Percentiles rank a stretch among this genome's conserved stretches.
Evolutionary conservation across 1,139 yeast species (phyloP).

Genomic region (Keqinozyma sinolaborantium): DNA sequence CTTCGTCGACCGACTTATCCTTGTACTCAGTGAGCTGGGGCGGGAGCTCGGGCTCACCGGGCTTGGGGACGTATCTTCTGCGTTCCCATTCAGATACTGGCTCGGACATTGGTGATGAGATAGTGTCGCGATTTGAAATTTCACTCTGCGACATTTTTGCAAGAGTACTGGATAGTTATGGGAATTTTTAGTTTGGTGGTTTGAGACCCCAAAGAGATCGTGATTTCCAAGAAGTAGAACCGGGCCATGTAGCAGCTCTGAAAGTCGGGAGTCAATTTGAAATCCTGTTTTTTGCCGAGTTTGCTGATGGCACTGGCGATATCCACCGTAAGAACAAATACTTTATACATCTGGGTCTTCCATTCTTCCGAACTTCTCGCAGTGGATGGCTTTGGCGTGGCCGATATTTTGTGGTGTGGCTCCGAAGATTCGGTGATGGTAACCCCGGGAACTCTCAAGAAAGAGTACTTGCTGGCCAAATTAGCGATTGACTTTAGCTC

Average conservation of each 20-base stretch:
- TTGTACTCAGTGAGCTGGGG: conserved; percentile 74
- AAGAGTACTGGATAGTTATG: conserved; percentile 8
- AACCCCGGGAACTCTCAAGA: conserved; percentile 15
- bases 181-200: conserved; percentile 29
- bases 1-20: conserved; percentile 69
- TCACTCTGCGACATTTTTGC: conserved; percentile 1
- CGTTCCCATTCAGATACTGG: conserved; percentile 49
- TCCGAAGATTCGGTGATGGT: conserved; percentile 4
- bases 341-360: conserved; percentile 6
- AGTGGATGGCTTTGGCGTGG: background rate
- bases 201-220: conserved; percentile 26
- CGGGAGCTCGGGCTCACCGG: conserved; percentile 79
- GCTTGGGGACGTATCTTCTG: conserved; percentile 60
- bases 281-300: conserved; percentile 14
- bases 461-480: conserved; percentile 23
- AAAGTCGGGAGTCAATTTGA: conserved; percentile 37
- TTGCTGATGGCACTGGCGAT: conserved; percentile 10
- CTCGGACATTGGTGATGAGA: conserved; percentile 9
- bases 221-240: conserved; percentile 30
- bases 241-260: conserved; percentile 34
- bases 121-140: background rate
- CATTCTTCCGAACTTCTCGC: background rate
- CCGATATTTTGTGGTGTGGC: conserved; percentile 5
- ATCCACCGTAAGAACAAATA: conserved; percentile 10
- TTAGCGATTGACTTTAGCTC: conserved; percentile 35